Percentiles rank a stretch among this genome's conserved stretches.
Conservation (phyloP, 768 basidiomycete species). For the Panellus pusillus region DNA sequence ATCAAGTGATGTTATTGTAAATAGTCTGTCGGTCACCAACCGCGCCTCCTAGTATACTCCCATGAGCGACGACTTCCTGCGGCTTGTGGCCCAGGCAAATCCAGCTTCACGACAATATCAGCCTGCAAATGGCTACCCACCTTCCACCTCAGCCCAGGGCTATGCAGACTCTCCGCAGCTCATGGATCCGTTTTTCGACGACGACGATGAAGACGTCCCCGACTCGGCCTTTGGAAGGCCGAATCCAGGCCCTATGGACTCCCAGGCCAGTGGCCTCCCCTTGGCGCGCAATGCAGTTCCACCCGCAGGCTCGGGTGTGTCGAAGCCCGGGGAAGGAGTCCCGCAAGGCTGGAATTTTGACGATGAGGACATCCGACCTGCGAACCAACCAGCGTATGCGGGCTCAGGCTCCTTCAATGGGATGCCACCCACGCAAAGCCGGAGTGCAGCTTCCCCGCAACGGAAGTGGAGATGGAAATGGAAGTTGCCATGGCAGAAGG, state of each 20-base stretch:
- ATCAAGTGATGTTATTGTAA: too few relatives aligned
- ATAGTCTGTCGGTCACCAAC: too few relatives aligned
- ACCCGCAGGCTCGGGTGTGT: conserved; percentile 56
- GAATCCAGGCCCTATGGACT: conserved; percentile 41
- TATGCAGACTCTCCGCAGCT: conserved; percentile 49
- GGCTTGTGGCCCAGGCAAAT: conserved; percentile 71
- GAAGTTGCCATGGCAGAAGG: conserved; percentile 70
- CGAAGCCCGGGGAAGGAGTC: conserved; percentile 48
- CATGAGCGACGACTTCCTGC: conserved; percentile 74
- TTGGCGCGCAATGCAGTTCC: conserved; percentile 59
- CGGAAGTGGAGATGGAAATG: conserved; percentile 64
- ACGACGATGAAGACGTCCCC: conserved; percentile 71
- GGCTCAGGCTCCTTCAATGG: conserved; percentile 44
- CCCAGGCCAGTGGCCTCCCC: conserved; percentile 58
- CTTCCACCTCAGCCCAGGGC: conserved; percentile 42
- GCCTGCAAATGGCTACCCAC: conserved; percentile 60
- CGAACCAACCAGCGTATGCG: conserved; percentile 39
- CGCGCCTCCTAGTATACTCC: background rate
- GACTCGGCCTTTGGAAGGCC: conserved; percentile 67
- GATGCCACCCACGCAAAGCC: conserved; percentile 18
- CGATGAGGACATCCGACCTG: conserved; percentile 54
- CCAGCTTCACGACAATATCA: conserved; percentile 58
- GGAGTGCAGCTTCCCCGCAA: conserved; percentile 16
- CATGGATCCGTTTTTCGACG: conserved; percentile 89
- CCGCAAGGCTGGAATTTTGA: conserved; percentile 78